Conservation (phyloP, 2,329 filamentous ascomycete genomes). For the Arthrobotrys sphaeroides region DNA sequence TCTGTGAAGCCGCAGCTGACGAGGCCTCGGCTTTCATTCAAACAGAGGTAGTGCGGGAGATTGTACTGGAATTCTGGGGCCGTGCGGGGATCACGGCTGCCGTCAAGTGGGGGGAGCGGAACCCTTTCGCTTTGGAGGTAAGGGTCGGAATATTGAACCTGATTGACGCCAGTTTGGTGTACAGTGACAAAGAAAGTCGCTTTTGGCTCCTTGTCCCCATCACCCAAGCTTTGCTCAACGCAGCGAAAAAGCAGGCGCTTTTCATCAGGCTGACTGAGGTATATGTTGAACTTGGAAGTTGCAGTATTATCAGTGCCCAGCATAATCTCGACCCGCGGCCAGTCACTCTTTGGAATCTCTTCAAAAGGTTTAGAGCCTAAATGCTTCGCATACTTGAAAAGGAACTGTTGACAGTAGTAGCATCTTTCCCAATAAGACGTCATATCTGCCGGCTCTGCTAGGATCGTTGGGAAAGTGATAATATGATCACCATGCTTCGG, state of each 20-base stretch:
- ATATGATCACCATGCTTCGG: slow-evolving; percentile 41
- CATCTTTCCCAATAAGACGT: slow-evolving; percentile 48
- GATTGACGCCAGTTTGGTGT: slow-evolving; percentile 46
- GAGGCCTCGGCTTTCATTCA: slow-evolving; percentile 39
- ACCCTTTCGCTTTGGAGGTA: slow-evolving; percentile 21
- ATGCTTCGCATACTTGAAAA: slow-evolving; percentile 29
- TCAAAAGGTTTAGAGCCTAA: slow-evolving; percentile 32
- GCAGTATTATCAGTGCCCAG: slow-evolving; percentile 30
- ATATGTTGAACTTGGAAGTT: slow-evolving; percentile 31
- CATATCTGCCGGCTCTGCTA: slow-evolving; percentile 36
- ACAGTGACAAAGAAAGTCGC: slow-evolving; percentile 50
- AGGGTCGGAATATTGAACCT: slow-evolving; percentile 46
- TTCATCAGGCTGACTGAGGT: slow-evolving; percentile 44
- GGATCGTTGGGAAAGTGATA: slow-evolving; percentile 32
- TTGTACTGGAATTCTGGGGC: slow-evolving; percentile 34
- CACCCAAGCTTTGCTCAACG: slow-evolving; percentile 38
- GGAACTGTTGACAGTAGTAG: slow-evolving; percentile 30
- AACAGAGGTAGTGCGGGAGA: slow-evolving; percentile 39
- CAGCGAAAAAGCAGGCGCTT: slow-evolving; percentile 44
- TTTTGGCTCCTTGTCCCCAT: slow-evolving; percentile 24
- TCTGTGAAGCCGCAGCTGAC: slow-evolving; percentile 24
- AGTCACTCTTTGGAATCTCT: slow-evolving; percentile 31
- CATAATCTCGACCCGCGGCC: slow-evolving; percentile 42
- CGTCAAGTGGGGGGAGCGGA: slow-evolving; percentile 30
- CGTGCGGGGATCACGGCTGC: slow-evolving; percentile 37